These are phyloP conservation scores for Mycena maculata DNA, from an alignment of 768 basidiomycete species.

Conservation along the genomic window DNA sequence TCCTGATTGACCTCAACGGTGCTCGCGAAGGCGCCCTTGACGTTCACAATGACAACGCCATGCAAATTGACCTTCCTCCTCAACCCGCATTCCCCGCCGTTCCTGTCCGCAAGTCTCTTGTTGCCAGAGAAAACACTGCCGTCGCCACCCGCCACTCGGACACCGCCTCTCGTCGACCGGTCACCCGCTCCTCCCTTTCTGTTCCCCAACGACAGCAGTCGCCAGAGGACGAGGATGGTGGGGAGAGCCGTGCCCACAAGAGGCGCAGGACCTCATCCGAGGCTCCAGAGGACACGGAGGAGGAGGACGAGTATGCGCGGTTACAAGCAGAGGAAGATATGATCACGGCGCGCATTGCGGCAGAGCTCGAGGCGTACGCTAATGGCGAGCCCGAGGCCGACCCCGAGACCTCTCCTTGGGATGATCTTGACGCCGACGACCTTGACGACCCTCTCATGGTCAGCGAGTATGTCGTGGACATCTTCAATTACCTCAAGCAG, in stretches of 20 bases:
- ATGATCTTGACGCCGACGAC: constrained; percentile 94
- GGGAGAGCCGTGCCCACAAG: constrained; percentile 75
- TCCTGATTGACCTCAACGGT: constrained; percentile 43
- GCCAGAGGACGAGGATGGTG: constrained; percentile 69
- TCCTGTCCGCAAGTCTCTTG: constrained; percentile 52
- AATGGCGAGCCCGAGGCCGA: constrained; percentile 70
- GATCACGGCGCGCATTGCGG: constrained; percentile 55
- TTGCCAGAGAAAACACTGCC: constrained; percentile 45
- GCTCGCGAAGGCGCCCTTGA: constrained; percentile 38
- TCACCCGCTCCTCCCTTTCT: constrained; percentile 38
- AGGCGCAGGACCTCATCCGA: constrained; percentile 80
- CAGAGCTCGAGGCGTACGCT: constrained; percentile 62
- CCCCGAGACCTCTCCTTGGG: constrained; percentile 78
- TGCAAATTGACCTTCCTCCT: constrained; percentile 60
- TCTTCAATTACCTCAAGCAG: constrained; percentile 91
- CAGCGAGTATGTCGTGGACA: constrained; percentile 94
- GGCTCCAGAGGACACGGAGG: constrained; percentile 57
- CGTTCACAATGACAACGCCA: constrained; percentile 62
- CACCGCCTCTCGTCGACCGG: constrained; percentile 27
- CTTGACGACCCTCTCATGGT: constrained; percentile 96
- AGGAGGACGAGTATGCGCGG: constrained; percentile 50
- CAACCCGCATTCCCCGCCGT: constrained; percentile 53
- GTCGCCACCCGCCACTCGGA: constrained; percentile 38
- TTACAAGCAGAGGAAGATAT: constrained; percentile 60
- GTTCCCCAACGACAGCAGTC: constrained; percentile 52